These are phyloP conservation scores for Malus orientalis DNA, from an alignment of 306 rosid genomes.

Conservation along the genomic window DNA sequence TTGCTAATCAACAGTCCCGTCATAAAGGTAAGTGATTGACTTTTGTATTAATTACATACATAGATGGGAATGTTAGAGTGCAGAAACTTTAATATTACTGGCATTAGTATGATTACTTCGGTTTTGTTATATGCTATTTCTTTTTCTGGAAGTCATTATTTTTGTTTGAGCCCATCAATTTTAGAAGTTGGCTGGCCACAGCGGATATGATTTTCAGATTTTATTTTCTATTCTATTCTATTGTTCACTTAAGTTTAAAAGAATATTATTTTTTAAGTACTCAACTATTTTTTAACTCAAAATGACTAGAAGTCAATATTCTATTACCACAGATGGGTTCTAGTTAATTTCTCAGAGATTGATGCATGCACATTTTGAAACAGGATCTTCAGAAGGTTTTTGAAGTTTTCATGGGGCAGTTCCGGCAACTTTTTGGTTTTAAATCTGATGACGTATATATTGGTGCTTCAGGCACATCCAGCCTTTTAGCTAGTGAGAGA, in stretches of 20 bases:
- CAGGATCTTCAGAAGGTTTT: slow-evolving; percentile 72
- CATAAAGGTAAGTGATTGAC: neutral
- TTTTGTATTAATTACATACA: neutral
- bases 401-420: slow-evolving; percentile 85
- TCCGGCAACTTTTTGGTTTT: slow-evolving; percentile 91
- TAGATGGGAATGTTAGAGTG: neutral
- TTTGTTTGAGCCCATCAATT: neutral
- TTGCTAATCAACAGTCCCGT: neutral
- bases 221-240: neutral
- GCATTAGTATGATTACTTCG: neutral
- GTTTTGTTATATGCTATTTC: neutral
- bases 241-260: neutral
- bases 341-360: slow-evolving; percentile 18
- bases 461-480: slow-evolving; percentile 63
- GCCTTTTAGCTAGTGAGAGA: slow-evolving; percentile 67
- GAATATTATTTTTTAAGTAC: neutral
- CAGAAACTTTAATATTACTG: neutral
- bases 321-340: slow-evolving; percentile 8
- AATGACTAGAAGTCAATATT: slow-evolving; percentile 4
- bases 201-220: neutral
- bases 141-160: neutral
- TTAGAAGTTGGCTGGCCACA: neutral
- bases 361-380: slow-evolving; percentile 36
- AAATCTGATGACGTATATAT: slow-evolving; percentile 48
- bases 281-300: neutral